Conservation (phyloP, 805 yeast species). For the Metschnikowia lunata region DNA sequence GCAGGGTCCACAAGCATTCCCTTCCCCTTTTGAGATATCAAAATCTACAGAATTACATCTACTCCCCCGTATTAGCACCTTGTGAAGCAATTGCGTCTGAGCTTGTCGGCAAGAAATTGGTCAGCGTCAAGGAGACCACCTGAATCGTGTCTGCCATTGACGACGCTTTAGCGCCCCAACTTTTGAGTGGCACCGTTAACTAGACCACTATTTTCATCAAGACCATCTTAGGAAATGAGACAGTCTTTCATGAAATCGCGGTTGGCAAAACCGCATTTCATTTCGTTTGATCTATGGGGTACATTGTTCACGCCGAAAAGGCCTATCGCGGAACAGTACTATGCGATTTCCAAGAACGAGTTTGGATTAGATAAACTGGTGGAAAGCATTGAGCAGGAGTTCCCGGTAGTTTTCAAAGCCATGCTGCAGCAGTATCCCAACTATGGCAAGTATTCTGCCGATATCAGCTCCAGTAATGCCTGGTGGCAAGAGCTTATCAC, state of each 20-base stretch:
- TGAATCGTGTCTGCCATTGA: no score
- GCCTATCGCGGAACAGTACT: slow-evolving; percentile 53
- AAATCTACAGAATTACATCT: no score
- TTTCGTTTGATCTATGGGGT: slow-evolving; percentile 67
- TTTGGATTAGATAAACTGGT: slow-evolving; percentile 38
- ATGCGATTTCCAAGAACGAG: slow-evolving; percentile 38
- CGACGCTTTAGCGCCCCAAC: no score
- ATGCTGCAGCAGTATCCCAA: slow-evolving; percentile 48
- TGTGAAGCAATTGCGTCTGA: no score
- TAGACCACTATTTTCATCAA: not conserved
- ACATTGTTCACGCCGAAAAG: slow-evolving; percentile 56
- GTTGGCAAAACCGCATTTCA: slow-evolving; percentile 41
- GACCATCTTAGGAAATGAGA: slow-evolving; percentile 1
- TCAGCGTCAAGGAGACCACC: no score
- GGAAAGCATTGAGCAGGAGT: slow-evolving; percentile 22
- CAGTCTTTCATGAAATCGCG: slow-evolving; percentile 12
- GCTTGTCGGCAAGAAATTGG: no score
- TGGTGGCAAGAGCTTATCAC: slow-evolving; percentile 62
- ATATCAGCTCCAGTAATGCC: slow-evolving; percentile 23
- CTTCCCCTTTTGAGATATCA: no score
- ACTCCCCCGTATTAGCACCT: no score
- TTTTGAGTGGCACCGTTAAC: not conserved
- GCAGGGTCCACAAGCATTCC: no score
- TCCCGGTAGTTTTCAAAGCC: slow-evolving; percentile 30
- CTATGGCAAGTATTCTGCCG: slow-evolving; percentile 47